Evolutionary conservation across 345 rosid genomes (phyloP).

Genomic region (Mercurialis annua): DNA sequence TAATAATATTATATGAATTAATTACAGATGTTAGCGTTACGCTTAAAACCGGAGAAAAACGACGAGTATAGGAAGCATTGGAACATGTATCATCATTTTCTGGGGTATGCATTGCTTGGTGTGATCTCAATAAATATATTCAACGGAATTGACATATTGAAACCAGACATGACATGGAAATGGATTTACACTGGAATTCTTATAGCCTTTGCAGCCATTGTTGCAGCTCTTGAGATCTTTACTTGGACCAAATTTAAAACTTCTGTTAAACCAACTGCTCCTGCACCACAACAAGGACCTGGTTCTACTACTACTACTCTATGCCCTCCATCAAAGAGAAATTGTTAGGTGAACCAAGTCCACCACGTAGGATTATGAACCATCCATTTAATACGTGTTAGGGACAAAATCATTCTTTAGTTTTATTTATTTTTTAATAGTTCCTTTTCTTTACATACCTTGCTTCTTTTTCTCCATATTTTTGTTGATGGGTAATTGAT

Average conservation of each 20-base stretch:
- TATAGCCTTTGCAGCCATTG: conserved; percentile 17
- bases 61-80: conserved; percentile 48
- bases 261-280: not conserved
- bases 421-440: not conserved
- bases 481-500: too few relatives aligned
- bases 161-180: conserved; percentile 36
- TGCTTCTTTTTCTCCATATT: not conserved
- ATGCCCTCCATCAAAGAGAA: not conserved
- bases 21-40: conserved; percentile 42
- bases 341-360: too few relatives aligned
- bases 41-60: conserved; percentile 21
- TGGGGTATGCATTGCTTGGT: conserved; percentile 42
- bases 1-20: not conserved
- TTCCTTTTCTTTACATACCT: not conserved
- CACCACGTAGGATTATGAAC: too few relatives aligned
- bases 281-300: too few relatives aligned
- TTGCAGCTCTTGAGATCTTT: conserved; percentile 30
- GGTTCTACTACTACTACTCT: not conserved
- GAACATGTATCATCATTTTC: conserved; percentile 55
- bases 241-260: conserved; percentile 34
- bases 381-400: too few relatives aligned
- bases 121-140: conserved; percentile 44
- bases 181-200: conserved; percentile 41
- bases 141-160: conserved; percentile 39
- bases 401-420: not conserved